Base-by-base conservation (phyloP, 805 yeast genomes). In the Pichia scutulata region DNA sequence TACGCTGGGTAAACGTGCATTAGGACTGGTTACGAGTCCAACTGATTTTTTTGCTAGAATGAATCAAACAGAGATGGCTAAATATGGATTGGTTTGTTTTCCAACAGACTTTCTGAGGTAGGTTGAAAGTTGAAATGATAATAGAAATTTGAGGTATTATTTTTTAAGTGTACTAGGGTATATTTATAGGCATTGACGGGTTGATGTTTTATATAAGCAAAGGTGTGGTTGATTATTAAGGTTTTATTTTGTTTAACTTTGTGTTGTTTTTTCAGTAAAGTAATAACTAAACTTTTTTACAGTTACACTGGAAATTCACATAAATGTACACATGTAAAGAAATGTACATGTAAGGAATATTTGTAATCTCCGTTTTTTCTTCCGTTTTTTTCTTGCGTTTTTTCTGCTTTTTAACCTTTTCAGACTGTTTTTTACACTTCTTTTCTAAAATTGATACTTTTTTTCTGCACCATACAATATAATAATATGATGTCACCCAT, bases 1-100 rank as follows among this genome's bases (percentile, higher is more conserved):
- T 55, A 72, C 74, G 46, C 82, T 79, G 56, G 89, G 90, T 3
- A 74, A 74, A 52, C 74, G 96, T 54, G 88, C 90, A 1, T 71
- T 89, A 53, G 96, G 95, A 0, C 77, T 90, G 4, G 79, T 85
- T 48, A 82, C 89, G 3, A 80, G 88, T 3, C 95, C 95, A 0
- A 73, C 70, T 12, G 78, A 76, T 18, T 85, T 84, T 58, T 80
- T 85, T 47, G 57, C 61, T 41, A 70, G 73, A 46, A 66, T 80
- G 69, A 70, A 68, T 52, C 65, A 67, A 8, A 61, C 65, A 1
- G 82, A 77, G 58, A 68, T 67, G 51, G 56, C 60, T 39, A 53
- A 55, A 22, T 74, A 72, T 53, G 73, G 69, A 2, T 47, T 59
- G 37, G 37, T 33, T 33, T 33, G 37, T 33, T 33, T 33, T 7